A percentile compares a stretch with the other conserved stretches of the same genome.
phyloP scores from a whole-genome alignment of 495 filamentous ascomycete genomes.

The Chaetomium fimeti region DNA sequence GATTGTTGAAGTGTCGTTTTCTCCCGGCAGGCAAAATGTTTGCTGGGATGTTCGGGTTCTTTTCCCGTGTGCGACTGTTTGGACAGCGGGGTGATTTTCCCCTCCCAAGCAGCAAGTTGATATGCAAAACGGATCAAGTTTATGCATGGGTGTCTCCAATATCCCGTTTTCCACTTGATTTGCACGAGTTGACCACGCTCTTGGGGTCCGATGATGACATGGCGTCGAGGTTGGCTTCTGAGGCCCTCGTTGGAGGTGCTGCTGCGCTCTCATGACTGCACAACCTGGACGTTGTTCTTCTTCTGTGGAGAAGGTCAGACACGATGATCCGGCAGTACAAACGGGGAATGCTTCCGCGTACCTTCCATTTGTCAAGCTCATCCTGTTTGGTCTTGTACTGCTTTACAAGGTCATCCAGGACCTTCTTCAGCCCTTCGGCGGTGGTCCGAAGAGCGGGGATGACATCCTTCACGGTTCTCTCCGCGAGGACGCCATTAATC shows the following conservation, averaged over 20 bases:
- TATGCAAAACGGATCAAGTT: slow-evolving; percentile 1
- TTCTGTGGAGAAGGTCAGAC: slow-evolving; percentile 59
- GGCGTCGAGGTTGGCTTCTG: slow-evolving; percentile 10
- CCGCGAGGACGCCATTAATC: slow-evolving; percentile 95
- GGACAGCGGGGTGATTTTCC: neutral
- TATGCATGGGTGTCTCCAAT: slow-evolving; percentile 1
- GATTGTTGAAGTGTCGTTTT: neutral
- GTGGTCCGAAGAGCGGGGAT: slow-evolving; percentile 91
- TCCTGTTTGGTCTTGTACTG: slow-evolving; percentile 94
- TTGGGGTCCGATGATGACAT: slow-evolving; percentile 25
- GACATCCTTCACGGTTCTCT: slow-evolving; percentile 89
- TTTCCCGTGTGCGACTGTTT: slow-evolving; percentile 3
- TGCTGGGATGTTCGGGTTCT: slow-evolving; percentile 2
- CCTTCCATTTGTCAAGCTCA: slow-evolving; percentile 99
- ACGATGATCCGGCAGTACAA: neutral
- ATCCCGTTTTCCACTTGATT: slow-evolving; percentile 2
- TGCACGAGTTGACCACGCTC: slow-evolving; percentile 14
- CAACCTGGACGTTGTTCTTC: slow-evolving; percentile 98
- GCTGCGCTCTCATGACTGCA: slow-evolving; percentile 58
- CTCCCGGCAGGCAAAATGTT: neutral
- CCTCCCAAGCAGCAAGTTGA: neutral
- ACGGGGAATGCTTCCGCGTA: slow-evolving; percentile 42
- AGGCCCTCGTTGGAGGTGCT: neutral
- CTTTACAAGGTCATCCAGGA: slow-evolving; percentile 93
- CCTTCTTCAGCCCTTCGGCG: slow-evolving; percentile 89